phyloP scores from a whole-genome alignment of 129 eudicot species.

The Saussurea involucrata region DNA sequence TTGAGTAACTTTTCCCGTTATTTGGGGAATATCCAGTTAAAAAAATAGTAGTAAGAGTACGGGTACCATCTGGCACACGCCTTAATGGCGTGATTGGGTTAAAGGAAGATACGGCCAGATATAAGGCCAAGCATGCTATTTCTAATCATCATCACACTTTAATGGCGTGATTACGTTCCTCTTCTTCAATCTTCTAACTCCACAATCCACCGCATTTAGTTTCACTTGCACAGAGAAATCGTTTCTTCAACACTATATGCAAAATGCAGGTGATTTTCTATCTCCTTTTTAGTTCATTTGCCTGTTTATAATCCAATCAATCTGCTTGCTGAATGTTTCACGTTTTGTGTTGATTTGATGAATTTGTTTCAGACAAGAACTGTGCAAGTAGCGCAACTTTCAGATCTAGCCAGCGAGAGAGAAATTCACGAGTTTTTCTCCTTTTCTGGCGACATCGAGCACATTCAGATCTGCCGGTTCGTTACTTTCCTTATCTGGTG shows the following conservation, averaged over 20 bases:
- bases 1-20: no score
- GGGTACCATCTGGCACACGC: no score
- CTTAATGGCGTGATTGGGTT: neutral
- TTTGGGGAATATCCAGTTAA: no score
- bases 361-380: constrained; percentile 57
- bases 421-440: constrained; percentile 59
- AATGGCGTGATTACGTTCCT: constrained; percentile 23
- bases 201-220: neutral
- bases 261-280: constrained; percentile 11
- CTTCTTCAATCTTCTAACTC: neutral
- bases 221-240: neutral
- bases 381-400: constrained; percentile 65
- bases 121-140: constrained; percentile 23
- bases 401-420: constrained; percentile 98
- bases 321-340: neutral
- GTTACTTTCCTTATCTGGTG: neutral
- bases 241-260: neutral
- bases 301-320: neutral
- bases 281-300: neutral
- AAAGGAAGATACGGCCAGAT: constrained; percentile 10
- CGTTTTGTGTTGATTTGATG: neutral
- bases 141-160: constrained; percentile 19
- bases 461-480: constrained; percentile 42
- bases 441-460: constrained; percentile 77
- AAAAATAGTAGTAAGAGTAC: no score